Evolutionary conservation across 345 rosid genomes (phyloP).

Genomic region (Eucalyptus marginata): DNA sequence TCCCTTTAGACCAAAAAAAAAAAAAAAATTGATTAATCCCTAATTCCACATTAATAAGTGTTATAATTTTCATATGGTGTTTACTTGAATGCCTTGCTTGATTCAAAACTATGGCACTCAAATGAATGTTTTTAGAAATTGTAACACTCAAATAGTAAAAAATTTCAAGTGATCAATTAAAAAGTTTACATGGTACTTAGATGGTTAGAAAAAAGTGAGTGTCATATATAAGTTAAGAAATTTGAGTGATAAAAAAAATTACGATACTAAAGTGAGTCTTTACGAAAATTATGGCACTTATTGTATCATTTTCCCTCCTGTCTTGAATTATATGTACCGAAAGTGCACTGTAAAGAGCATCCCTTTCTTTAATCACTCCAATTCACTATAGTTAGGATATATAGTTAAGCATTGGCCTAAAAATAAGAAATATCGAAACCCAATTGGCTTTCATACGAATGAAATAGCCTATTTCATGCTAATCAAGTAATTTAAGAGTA

Average conservation of each 20-base stretch:
- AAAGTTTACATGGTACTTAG: too few species aligned
- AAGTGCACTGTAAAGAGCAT: neutral
- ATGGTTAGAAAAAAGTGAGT: too few species aligned
- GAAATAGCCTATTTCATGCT: neutral
- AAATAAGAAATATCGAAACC: neutral
- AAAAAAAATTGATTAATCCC: neutral
- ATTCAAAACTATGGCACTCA: too few species aligned
- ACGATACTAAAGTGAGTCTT: rapidly evolving
- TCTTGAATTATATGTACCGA: neutral
- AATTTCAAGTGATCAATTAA: too few species aligned
- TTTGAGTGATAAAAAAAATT: too few species aligned
- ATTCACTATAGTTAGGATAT: neutral
- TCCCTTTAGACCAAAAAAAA: too few species aligned
- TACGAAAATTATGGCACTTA: rapidly evolving
- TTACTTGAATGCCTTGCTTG: too few species aligned
- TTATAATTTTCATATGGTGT: rapidly evolving
- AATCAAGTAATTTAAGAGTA: neutral
- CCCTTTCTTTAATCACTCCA: neutral
- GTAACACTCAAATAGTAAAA: too few species aligned
- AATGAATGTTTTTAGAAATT: too few species aligned
- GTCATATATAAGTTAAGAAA: too few species aligned
- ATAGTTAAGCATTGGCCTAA: neutral
- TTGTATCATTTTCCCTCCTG: too few species aligned
- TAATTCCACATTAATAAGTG: neutral
- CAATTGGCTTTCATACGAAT: neutral